phyloP scores from a whole-genome alignment of 371 early-diverging fungal species.

The Entomophthora muscae region DNA sequence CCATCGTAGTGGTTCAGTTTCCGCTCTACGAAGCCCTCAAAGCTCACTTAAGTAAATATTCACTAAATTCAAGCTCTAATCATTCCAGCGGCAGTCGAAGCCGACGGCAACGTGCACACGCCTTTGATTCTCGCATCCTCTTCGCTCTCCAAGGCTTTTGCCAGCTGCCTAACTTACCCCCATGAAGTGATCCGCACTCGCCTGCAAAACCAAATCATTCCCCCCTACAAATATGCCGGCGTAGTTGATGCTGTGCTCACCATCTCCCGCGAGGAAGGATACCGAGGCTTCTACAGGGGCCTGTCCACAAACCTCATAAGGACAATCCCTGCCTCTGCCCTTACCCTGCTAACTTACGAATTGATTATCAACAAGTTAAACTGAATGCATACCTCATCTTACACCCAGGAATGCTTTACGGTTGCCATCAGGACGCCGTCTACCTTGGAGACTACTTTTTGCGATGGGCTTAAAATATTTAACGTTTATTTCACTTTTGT shows the following conservation, averaged over 20 bases:
- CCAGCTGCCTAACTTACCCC: constrained; percentile 77
- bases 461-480: too few species aligned
- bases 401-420: too few species aligned
- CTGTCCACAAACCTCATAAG: constrained; percentile 70
- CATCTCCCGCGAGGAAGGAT: constrained; percentile 61
- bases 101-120: constrained; percentile 15
- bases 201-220: constrained; percentile 62
- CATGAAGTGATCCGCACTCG: constrained; percentile 76
- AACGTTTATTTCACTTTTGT: too few species aligned
- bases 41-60: constrained; percentile 28
- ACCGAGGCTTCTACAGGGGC: constrained; percentile 72
- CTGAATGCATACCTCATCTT: too few species aligned
- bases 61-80: neutral
- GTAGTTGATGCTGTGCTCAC: constrained; percentile 51
- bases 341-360: constrained; percentile 81
- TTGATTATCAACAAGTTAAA: constrained; percentile 15
- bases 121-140: constrained; percentile 57
- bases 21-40: constrained; percentile 88
- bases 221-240: constrained; percentile 58
- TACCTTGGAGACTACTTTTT: too few species aligned
- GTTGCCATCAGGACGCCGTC: too few species aligned
- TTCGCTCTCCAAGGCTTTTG: constrained; percentile 70
- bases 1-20: constrained; percentile 90
- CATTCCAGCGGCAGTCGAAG: neutral
- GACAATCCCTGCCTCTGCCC: constrained; percentile 75